Conservation (phyloP, 163 green algal genomes). For the Prototheca wickerhamii region DNA sequence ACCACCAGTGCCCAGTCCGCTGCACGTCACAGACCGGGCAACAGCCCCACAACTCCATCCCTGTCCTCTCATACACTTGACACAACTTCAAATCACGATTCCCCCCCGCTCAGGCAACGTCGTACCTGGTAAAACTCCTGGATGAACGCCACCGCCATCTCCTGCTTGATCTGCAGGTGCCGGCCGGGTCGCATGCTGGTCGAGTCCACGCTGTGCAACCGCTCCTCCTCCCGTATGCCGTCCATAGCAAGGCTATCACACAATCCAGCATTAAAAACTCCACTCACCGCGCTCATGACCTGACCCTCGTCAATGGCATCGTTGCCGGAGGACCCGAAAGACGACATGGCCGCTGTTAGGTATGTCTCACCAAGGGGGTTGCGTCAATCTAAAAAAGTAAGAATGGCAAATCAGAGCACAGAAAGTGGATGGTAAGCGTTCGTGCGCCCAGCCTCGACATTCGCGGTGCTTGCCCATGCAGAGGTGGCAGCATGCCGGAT, state of each 20-base stretch:
- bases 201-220: too few relatives aligned
- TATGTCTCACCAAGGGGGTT: background rate
- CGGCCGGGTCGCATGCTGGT: too few relatives aligned
- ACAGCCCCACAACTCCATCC: too few relatives aligned
- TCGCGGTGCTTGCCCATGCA: too few relatives aligned
- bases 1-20: background rate
- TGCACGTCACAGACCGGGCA: background rate
- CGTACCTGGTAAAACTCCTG: constrained; percentile 35
- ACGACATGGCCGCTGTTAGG: background rate
- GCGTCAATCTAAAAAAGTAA: background rate
- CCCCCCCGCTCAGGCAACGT: background rate
- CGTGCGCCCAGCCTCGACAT: too few relatives aligned
- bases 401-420: too few relatives aligned
- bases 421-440: too few relatives aligned
- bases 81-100: background rate
- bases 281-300: constrained; percentile 29
- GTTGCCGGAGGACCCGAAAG: background rate
- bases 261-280: too few relatives aligned
- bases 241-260: background rate
- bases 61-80: too few relatives aligned
- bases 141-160: constrained; percentile 30
- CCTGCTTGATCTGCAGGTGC: constrained; percentile 30
- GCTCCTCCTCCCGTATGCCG: too few relatives aligned
- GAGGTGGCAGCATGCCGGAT: too few relatives aligned
- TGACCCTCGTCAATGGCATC: constrained; percentile 18